Evolutionary conservation across 495 filamentous ascomycete genomes (phyloP).

Genomic region (Extremus antarcticus): DNA sequence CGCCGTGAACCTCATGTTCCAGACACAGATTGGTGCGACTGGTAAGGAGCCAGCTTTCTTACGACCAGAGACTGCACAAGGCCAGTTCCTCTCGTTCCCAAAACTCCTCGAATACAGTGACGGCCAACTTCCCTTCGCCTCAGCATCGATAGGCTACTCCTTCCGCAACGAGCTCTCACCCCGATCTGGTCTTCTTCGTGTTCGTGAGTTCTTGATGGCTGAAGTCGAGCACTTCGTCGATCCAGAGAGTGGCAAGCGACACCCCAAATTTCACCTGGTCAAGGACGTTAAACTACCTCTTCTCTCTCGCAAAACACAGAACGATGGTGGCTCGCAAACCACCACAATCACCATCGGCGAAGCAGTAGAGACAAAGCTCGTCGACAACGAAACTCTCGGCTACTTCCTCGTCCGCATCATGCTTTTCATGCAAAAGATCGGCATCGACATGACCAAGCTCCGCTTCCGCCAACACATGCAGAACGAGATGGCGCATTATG

Average conservation of each 20-base stretch:
- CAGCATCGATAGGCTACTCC: conserved; percentile 65
- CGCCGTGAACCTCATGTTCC: conserved; percentile 67
- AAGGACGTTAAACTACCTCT: conserved; percentile 55
- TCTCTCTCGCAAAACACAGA: conserved; percentile 60
- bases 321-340: conserved; percentile 54
- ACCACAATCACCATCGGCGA: conserved; percentile 54
- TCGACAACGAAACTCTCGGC: conserved; percentile 80
- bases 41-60: conserved; percentile 53
- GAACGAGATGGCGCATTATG: conserved; percentile 78
- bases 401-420: conserved; percentile 77
- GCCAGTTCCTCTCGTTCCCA: conserved; percentile 64
- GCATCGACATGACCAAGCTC: conserved; percentile 58
- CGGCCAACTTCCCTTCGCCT: conserved; percentile 62
- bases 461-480: conserved; percentile 80
- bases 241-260: conserved; percentile 60
- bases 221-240: conserved; percentile 78
- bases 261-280: conserved; percentile 57
- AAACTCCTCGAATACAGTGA: conserved; percentile 75
- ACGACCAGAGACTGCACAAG: conserved; percentile 60
- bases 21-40: conserved; percentile 58
- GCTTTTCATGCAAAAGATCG: conserved; percentile 59
- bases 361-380: conserved; percentile 54
- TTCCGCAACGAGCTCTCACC: conserved; percentile 68
- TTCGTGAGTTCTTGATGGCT: conserved; percentile 65
- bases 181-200: conserved; percentile 53